Base-by-base conservation (phyloP, 2,329 filamentous ascomycete genomes). In the Fusarium newnesense region DNA sequence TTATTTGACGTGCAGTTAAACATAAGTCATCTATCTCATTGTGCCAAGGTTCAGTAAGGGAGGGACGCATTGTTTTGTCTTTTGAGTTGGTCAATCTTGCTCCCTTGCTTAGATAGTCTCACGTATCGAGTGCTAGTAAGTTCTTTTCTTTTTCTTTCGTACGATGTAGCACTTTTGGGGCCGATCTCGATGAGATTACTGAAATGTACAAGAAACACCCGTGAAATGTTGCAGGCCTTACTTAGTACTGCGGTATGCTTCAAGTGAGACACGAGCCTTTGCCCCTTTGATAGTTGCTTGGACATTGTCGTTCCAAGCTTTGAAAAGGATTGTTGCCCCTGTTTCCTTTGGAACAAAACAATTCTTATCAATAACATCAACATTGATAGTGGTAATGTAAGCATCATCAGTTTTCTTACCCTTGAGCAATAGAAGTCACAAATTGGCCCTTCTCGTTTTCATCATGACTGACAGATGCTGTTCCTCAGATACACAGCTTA, bases 1-100 rank as follows among this genome's bases (percentile, higher is more conserved):
- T 18, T 52, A 67, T 69, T 65, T 39, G 49, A 40, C 24, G 9
- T 66, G 42, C n/a, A 44, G 15, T 9, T 28, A 26, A 39, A 24
- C 24, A 24, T 24, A 24, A 26, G 36, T 24, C 21, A 18, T 43
- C 24, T 32, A 24, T 24, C 24, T 32, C 42, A 47, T 63, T 40
- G 19, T 28, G 56, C 43, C 44, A 71, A 74, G 70, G 47, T 37
- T 30, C 26, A 18, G 57, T 46, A 70, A 73, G 70, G 70, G 70
- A 73, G 58, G 40, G 7, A 28, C 12, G 34, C 64, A 58, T 50
- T 61, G 57, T 72, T 52, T 46, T 43, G 24, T 44, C 15, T 21
- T 54, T 30, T 52, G 37, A 34, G 49, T 19, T 40, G 43, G 47
- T 18, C 32, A 49, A 44, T 28, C 19, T 44, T 15, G 18, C 57